Conservation (phyloP, 192 early-diverging fungal genomes). For the Radiomyces spectabilis region DNA sequence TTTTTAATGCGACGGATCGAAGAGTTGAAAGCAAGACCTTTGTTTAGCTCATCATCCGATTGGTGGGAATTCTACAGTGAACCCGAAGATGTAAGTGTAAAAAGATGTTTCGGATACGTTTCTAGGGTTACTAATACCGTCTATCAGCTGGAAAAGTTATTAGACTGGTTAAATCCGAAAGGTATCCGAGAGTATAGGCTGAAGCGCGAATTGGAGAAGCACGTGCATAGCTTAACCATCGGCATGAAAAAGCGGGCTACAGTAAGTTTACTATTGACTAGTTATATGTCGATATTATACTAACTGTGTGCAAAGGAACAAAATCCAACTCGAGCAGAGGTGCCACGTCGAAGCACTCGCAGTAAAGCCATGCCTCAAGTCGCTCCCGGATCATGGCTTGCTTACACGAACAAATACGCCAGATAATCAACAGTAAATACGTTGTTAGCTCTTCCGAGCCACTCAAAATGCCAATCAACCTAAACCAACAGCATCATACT, state of each 20-base stretch:
- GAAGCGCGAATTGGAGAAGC: conserved; percentile 46
- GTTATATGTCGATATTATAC: conserved; percentile 17
- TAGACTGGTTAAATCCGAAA: conserved; percentile 69
- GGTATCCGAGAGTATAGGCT: conserved; percentile 69
- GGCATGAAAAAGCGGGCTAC: conserved; percentile 53
- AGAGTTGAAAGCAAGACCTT: no score
- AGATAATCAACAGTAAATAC: no score
- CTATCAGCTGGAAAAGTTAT: conserved; percentile 58
- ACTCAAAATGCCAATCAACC: no score
- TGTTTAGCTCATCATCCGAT: no score
- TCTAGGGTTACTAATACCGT: conserved; percentile 26
- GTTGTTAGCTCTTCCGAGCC: no score
- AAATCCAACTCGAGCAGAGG: conserved; percentile 22
- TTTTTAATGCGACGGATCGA: neutral
- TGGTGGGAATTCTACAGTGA: conserved; percentile 27
- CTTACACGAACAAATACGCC: conserved; percentile 22
- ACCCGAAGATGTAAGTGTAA: conserved; percentile 17
- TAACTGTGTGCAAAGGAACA: conserved; percentile 22
- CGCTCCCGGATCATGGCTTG: conserved; percentile 18
- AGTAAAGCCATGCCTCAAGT: conserved; percentile 25
- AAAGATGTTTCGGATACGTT: neutral
- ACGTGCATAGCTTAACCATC: conserved; percentile 29
- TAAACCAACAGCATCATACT: no score
- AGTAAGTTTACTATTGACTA: conserved; percentile 14
- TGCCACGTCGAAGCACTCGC: conserved; percentile 36